Conservation (phyloP, 768 basidiomycete species). For the Calocybe cyanea region DNA sequence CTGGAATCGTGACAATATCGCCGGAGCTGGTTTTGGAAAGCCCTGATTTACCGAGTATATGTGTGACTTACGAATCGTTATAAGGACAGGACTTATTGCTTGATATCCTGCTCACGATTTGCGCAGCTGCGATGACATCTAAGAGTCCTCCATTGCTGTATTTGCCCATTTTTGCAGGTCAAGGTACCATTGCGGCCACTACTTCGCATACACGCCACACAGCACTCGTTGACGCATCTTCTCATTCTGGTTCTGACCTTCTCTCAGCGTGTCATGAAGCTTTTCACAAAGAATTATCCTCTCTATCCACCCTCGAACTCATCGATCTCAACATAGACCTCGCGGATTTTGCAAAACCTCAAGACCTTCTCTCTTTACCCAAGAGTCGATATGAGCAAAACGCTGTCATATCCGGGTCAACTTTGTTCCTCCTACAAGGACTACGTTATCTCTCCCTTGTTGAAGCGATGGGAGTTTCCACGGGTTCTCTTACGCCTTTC, state of each 20-base stretch:
- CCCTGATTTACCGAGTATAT: slow-evolving; percentile 13
- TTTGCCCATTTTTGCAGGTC: slow-evolving; percentile 56
- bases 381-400: slow-evolving; percentile 35
- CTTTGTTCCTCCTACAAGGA: slow-evolving; percentile 47
- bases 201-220: slow-evolving; percentile 29
- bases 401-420: slow-evolving; percentile 44
- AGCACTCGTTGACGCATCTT: slow-evolving; percentile 38
- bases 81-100: slow-evolving; percentile 11
- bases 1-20: slow-evolving; percentile 15
- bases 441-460: slow-evolving; percentile 48
- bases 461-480: slow-evolving; percentile 13
- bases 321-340: slow-evolving; percentile 34
- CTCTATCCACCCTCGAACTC: slow-evolving; percentile 36
- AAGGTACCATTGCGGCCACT: slow-evolving; percentile 39
- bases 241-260: slow-evolving; percentile 38
- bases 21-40: slow-evolving; percentile 16
- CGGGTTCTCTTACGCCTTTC: slow-evolving; percentile 21
- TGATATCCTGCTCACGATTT: slow-evolving; percentile 1
- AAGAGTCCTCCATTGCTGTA: slow-evolving; percentile 15
- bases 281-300: slow-evolving; percentile 45
- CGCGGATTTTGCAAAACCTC: slow-evolving; percentile 38
- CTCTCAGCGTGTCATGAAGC: slow-evolving; percentile 48
- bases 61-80: slow-evolving; percentile 16
- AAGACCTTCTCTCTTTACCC: slow-evolving; percentile 35
- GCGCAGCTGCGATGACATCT: slow-evolving; percentile 9